Conservation (phyloP, 208 protist species). For the Tritrichomonas musculus region DNA sequence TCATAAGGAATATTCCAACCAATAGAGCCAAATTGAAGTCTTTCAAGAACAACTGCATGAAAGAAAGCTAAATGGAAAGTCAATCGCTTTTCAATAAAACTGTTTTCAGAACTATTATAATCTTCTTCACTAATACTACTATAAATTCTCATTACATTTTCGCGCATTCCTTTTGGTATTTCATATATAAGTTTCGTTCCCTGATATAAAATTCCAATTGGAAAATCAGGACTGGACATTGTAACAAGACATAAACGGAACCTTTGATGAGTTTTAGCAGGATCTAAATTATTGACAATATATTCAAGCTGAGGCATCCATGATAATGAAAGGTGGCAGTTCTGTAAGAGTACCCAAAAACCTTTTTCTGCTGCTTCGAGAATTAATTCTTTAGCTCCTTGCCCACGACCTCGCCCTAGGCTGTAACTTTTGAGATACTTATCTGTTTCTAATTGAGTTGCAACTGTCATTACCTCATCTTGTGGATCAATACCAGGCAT, state of each 20-base stretch:
- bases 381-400: slow-evolving; percentile 81
- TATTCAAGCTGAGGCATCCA: slow-evolving; percentile 91
- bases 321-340: slow-evolving; percentile 90
- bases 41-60: slow-evolving; percentile 89
- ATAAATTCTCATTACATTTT: slow-evolving; percentile 75
- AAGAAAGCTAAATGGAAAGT: slow-evolving; percentile 96
- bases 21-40: slow-evolving; percentile 89
- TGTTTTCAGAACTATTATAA: slow-evolving; percentile 86
- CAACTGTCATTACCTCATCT: slow-evolving; percentile 51
- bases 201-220: slow-evolving; percentile 87
- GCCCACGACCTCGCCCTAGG: slow-evolving; percentile 91
- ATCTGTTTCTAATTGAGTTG: slow-evolving; percentile 72
- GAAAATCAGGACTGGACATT: slow-evolving; percentile 72
- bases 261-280: slow-evolving; percentile 64
- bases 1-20: slow-evolving; percentile 93
- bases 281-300: slow-evolving; percentile 48
- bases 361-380: slow-evolving; percentile 54
- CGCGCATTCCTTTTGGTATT: slow-evolving; percentile 84
- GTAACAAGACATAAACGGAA: slow-evolving; percentile 86
- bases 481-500: slow-evolving; percentile 90
- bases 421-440: slow-evolving; percentile 84
- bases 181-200: slow-evolving; percentile 96
- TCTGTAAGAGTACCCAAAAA: slow-evolving; percentile 89
- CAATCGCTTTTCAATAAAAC: slow-evolving; percentile 84
- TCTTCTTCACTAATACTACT: slow-evolving; percentile 65